A percentile compares a stretch with the other conserved stretches of the same genome.
Evolutionary conservation across 192 early-diverging fungal genomes (phyloP).

Genomic region (Geranomyces michiganensis): DNA sequence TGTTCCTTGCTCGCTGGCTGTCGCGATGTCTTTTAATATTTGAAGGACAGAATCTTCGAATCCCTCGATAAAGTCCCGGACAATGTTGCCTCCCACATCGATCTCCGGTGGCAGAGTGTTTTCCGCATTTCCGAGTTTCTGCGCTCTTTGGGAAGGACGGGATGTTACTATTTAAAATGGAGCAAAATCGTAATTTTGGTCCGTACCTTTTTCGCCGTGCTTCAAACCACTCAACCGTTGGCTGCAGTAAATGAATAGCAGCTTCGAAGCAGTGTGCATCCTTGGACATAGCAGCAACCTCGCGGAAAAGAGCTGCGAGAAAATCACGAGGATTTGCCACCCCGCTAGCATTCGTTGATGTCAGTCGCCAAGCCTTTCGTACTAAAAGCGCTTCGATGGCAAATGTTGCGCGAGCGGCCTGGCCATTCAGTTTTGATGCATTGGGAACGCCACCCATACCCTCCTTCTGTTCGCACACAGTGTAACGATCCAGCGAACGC

Average conservation of each 20-base stretch:
- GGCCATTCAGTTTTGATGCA: too few relatives aligned
- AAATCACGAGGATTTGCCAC: too few relatives aligned
- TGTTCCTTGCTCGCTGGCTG: too few relatives aligned
- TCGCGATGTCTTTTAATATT: too few relatives aligned
- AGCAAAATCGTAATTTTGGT: background rate
- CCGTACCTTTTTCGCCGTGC: background rate
- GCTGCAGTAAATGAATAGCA: background rate
- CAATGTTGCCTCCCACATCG: background rate
- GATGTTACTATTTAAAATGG: background rate
- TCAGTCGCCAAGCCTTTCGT: too few relatives aligned
- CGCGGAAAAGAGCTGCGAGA: too few relatives aligned
- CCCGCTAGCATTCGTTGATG: too few relatives aligned
- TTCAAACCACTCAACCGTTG: conserved; percentile 11
- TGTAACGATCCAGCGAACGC: background rate
- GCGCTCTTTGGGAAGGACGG: background rate
- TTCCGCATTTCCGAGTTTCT: background rate
- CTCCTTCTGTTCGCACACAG: background rate
- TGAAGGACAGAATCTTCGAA: background rate
- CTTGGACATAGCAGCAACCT: too few relatives aligned
- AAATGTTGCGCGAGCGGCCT: too few relatives aligned
- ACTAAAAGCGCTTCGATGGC: too few relatives aligned
- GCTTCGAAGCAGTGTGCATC: too few relatives aligned
- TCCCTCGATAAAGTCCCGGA: background rate
- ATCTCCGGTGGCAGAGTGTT: background rate
- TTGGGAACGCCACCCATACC: too few relatives aligned